These are phyloP conservation scores for Suillus cothurnatus DNA, from an alignment of 768 basidiomycete species.

Conservation along the genomic window DNA sequence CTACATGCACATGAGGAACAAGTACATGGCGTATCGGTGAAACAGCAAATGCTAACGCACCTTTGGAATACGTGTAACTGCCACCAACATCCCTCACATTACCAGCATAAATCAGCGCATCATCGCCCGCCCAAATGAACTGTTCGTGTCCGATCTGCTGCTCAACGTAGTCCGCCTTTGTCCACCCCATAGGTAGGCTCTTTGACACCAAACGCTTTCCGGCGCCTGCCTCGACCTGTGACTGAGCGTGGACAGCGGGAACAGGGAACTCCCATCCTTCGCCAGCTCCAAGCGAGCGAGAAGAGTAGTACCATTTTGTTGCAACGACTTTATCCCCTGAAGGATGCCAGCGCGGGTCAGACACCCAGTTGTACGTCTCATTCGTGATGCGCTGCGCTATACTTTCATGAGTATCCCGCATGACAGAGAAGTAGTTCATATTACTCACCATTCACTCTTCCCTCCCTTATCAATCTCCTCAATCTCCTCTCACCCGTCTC, in stretches of 20 bases:
- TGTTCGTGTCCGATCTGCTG: slow-evolving; percentile 80
- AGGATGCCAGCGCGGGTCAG: slow-evolving; percentile 72
- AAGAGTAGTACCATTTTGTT: slow-evolving; percentile 78
- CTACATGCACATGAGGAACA: slow-evolving; percentile 33
- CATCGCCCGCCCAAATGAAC: slow-evolving; percentile 59
- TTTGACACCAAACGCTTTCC: slow-evolving; percentile 59
- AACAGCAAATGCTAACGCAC: slow-evolving; percentile 31
- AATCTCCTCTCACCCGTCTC: slow-evolving; percentile 51
- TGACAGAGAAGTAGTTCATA: background rate
- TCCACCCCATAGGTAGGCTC: slow-evolving; percentile 64
- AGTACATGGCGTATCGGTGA: background rate
- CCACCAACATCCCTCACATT: slow-evolving; percentile 55
- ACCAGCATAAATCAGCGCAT: slow-evolving; percentile 64
- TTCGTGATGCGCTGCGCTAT: slow-evolving; percentile 59
- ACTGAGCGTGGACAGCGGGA: slow-evolving; percentile 30
- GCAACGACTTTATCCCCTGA: slow-evolving; percentile 62
- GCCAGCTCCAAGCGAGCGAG: slow-evolving; percentile 65
- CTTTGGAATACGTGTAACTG: slow-evolving; percentile 65
- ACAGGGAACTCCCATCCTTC: slow-evolving; percentile 73
- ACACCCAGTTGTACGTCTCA: slow-evolving; percentile 73
- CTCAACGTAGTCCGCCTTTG: slow-evolving; percentile 56
- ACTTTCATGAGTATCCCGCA: slow-evolving; percentile 10
- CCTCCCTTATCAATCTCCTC: slow-evolving; percentile 58
- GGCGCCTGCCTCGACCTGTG: slow-evolving; percentile 36
- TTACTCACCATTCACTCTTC: slow-evolving; percentile 47